Evolutionary conservation across 352 stramenopile genomes (phyloP).

Genomic region (Plasmopara halstedii): DNA sequence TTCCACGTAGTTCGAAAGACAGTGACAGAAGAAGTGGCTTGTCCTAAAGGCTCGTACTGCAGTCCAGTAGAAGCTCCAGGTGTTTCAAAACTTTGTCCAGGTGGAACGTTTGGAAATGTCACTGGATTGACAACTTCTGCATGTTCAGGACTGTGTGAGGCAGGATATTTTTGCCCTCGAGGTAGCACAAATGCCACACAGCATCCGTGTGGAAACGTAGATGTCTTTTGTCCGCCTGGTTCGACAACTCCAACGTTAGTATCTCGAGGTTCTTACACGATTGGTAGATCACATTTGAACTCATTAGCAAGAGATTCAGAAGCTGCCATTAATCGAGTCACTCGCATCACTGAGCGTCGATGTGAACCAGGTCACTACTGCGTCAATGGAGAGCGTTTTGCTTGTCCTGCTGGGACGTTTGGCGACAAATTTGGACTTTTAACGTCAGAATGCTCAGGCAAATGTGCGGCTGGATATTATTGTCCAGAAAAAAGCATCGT

Average conservation of each 20-base stretch:
- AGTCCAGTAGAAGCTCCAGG: constrained; percentile 24
- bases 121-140: constrained; percentile 25
- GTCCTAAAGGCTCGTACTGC: constrained; percentile 43
- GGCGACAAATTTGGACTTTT: constrained; percentile 32
- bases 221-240: constrained; percentile 42
- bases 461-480: constrained; percentile 58
- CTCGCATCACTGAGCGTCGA: constrained; percentile 26
- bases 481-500: constrained; percentile 49
- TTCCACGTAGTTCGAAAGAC: constrained; percentile 23
- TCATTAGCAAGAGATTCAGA: constrained; percentile 8
- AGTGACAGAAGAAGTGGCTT: constrained; percentile 14
- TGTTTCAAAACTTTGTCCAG: constrained; percentile 32
- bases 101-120: constrained; percentile 53
- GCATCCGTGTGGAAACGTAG: constrained; percentile 27
- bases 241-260: constrained; percentile 31
- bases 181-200: constrained; percentile 35
- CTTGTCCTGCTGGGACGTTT: constrained; percentile 52
- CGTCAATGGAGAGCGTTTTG: constrained; percentile 18
- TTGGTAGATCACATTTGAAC: constrained; percentile 6
- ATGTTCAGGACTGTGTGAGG: constrained; percentile 43
- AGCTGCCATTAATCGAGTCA: constrained; percentile 6
- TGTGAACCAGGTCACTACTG: constrained; percentile 70
- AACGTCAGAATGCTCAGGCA: constrained; percentile 40
- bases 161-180: constrained; percentile 51
- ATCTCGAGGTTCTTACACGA: constrained; percentile 38